Base-by-base conservation (phyloP, 2,329 filamentous ascomycete genomes). In the Fonsecaea nubica region DNA sequence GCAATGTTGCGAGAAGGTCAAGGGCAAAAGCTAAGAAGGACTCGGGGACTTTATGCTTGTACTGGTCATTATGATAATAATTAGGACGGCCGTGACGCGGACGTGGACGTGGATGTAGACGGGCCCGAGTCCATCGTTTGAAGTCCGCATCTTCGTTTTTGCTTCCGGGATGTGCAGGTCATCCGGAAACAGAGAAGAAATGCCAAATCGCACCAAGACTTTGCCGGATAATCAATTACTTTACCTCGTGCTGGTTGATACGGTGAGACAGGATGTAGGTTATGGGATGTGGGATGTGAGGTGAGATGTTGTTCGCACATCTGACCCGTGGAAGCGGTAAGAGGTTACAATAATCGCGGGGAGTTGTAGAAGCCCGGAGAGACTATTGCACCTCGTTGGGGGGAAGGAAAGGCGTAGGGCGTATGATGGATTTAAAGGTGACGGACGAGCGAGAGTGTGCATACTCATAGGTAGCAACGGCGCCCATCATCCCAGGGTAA, bases 351-450 rank as follows among this genome's bases (percentile, higher is more conserved):
- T 10, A 50, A 25, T 25, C 25, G 45, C 45, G 45, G 7, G 40
- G 40, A 13, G 18, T n/a, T 18, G 25, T 25, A 48, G 42, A 25
- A 25, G 21, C 18, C 18, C n/a, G 45, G 0, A 2, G 8, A 12
- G 8, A 50, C 12, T 50, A 1, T 1, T 13, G 2, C 18, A 50
- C 18, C 21, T 38, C 9, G 9, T 13, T 13, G 9, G 45, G 21
- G 45, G 45, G n/a, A n/a, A 21, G 42, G n/a, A 21, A 50, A 10
- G 45, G 45, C 45, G 45, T 21, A 50, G 45, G 45, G 45, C 45
- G 45, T 25, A 3, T 9, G 12, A 9, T 25, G 4, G 21, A 25
- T 50, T 50, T 30, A 50, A 50, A 50, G 45, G 7, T 25, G 25
- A 25, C 25, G 2, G 25, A 25, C 2, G 45, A 50, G 18, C 45